phyloP scores from a whole-genome alignment of 2,329 filamentous ascomycete species.

The Leptographium radiaticola region DNA sequence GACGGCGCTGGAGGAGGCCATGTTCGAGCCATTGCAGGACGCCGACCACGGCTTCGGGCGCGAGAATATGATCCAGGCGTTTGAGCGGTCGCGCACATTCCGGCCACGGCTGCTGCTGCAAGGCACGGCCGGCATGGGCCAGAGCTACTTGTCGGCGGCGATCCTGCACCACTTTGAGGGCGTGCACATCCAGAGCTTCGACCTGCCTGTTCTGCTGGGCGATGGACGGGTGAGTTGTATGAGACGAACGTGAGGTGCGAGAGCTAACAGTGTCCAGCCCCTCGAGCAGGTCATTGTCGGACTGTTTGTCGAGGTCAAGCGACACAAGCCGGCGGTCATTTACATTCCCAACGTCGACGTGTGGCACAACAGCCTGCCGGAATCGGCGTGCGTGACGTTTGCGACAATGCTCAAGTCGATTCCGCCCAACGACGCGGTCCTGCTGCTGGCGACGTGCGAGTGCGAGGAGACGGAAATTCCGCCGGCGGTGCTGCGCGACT shows the following conservation, averaged over 20 bases:
- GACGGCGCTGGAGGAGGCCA: conserved; percentile 85
- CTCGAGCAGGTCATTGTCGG: conserved; percentile 82
- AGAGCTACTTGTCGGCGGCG: conserved; percentile 75
- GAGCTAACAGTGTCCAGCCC: conserved; percentile 27
- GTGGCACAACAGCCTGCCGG: conserved; percentile 59
- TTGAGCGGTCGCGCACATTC: conserved; percentile 80
- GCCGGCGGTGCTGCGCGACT: conserved; percentile 51
- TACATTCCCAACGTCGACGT: conserved; percentile 83
- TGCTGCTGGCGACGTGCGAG: conserved; percentile 79
- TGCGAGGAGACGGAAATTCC: conserved; percentile 49
- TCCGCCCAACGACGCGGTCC: conserved; percentile 77
- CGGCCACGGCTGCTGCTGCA: conserved; percentile 74
- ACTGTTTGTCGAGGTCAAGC: conserved; percentile 81
- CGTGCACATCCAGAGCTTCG: conserved; percentile 88
- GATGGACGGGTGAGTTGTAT: conserved; percentile 54
- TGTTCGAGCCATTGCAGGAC: conserved; percentile 77
- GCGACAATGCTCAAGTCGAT: conserved; percentile 68
- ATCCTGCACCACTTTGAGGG: conserved; percentile 86
- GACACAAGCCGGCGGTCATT: conserved; percentile 91
- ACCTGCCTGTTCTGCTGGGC: conserved; percentile 73
- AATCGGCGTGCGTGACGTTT: conserved; percentile 67
- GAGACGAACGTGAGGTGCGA: background rate
- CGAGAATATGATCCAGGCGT: conserved; percentile 63
- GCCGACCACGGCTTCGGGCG: conserved; percentile 73
- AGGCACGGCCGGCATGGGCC: conserved; percentile 82